Percentiles rank a stretch among this genome's conserved stretches.
These are phyloP conservation scores for Fusarium pseudocircinatum DNA, from an alignment of 2,329 filamentous ascomycete species.

Conservation along the genomic window DNA sequence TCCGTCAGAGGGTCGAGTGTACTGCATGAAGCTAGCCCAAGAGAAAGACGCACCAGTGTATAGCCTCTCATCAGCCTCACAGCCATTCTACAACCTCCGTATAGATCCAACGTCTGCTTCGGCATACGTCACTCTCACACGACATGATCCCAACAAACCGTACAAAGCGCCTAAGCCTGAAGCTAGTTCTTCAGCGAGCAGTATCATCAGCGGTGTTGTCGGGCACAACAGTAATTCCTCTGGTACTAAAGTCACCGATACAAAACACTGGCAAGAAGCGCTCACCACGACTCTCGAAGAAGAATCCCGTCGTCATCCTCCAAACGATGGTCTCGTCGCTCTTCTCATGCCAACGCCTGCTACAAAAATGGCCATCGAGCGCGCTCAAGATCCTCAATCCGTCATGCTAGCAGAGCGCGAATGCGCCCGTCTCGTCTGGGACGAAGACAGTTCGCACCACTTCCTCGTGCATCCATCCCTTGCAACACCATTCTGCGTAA, in stretches of 20 bases:
- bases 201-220: constrained; percentile 47
- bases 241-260: constrained; percentile 46
- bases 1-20: constrained; percentile 65
- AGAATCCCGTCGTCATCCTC: constrained; percentile 60
- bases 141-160: constrained; percentile 68
- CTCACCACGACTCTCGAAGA: constrained; percentile 68
- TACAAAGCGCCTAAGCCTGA: constrained; percentile 56
- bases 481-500: constrained; percentile 70
- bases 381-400: constrained; percentile 66
- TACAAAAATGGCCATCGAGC: constrained; percentile 69
- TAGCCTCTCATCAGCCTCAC: constrained; percentile 66
- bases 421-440: constrained; percentile 77
- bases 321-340: constrained; percentile 72
- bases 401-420: constrained; percentile 73
- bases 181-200: constrained; percentile 38
- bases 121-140: constrained; percentile 67
- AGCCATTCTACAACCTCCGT: constrained; percentile 75
- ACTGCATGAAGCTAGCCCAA: constrained; percentile 66
- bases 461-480: constrained; percentile 72
- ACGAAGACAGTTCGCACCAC: constrained; percentile 66
- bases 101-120: constrained; percentile 71
- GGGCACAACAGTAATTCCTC: constrained; percentile 41
- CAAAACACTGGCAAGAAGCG: constrained; percentile 66
- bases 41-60: constrained; percentile 72
- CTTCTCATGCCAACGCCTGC: constrained; percentile 74